Conservation (phyloP, 305 asterid genomes). For the Solanum hybrid region DNA sequence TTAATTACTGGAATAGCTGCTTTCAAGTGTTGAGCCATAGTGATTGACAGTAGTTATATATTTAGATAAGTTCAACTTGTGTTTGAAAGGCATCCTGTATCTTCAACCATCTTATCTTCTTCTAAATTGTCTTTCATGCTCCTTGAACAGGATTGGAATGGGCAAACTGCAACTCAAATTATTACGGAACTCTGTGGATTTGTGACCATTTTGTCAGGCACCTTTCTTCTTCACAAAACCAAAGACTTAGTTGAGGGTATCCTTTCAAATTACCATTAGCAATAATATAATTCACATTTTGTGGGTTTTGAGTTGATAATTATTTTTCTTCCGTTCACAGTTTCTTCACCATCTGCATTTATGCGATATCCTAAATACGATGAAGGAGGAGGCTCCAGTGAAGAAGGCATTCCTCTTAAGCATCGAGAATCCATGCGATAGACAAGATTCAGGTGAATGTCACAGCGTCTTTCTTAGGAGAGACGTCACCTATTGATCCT, state of each 20-base stretch:
- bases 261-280: neutral
- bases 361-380: conserved; percentile 1
- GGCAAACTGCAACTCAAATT: conserved; percentile 21
- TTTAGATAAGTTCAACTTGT: neutral
- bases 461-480: neutral
- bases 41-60: neutral
- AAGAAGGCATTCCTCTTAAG: conserved; percentile 10
- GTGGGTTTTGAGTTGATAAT: neutral
- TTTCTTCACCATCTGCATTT: neutral
- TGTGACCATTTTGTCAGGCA: conserved; percentile 21
- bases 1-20: neutral
- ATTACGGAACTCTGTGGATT: conserved; percentile 24
- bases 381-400: neutral
- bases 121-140: neutral
- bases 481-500: neutral
- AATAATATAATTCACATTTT: neutral
- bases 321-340: neutral
- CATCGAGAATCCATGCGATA: conserved; percentile 7
- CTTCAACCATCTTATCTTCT: neutral
- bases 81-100: neutral
- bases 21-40: neutral
- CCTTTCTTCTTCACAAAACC: conserved; percentile 24
- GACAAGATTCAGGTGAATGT: neutral
- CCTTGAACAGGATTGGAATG: conserved; percentile 20
- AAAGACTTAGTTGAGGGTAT: conserved; percentile 18